Conservation (phyloP, 768 basidiomycete species). For the Mycena leptocephala region DNA sequence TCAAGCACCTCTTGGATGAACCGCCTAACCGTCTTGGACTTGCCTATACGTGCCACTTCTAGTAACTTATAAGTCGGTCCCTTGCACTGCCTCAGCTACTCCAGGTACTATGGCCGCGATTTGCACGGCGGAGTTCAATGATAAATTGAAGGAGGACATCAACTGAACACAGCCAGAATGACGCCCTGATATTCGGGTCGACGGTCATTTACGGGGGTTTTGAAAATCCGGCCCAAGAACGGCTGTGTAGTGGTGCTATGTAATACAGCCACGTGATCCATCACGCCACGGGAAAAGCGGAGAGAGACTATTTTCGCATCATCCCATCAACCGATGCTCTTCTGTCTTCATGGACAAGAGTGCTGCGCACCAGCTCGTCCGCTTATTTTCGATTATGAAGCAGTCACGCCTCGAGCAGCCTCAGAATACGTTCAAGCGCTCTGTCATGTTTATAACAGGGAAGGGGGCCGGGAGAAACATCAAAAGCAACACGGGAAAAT, state of each 20-base stretch:
- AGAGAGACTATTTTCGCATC: background rate
- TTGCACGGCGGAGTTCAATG: background rate
- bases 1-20: too few species aligned
- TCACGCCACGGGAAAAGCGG: background rate
- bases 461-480: too few species aligned
- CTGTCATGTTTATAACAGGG: constrained; percentile 14
- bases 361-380: background rate
- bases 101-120: background rate
- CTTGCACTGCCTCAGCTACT: background rate
- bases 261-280: background rate
- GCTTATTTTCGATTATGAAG: constrained; percentile 24
- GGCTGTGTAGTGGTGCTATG: background rate
- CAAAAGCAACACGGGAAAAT: too few species aligned
- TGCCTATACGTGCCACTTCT: too few species aligned
- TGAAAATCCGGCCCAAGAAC: background rate
- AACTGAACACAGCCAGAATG: background rate
- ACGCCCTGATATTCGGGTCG: background rate
- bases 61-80: background rate
- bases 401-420: constrained; percentile 9
- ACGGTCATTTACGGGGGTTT: background rate
- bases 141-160: background rate
- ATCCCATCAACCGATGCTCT: background rate
- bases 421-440: background rate
- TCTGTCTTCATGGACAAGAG: background rate
- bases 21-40: too few species aligned